phyloP scores from a whole-genome alignment of 495 filamentous ascomycete species.

The Neurospora sublineolata region DNA sequence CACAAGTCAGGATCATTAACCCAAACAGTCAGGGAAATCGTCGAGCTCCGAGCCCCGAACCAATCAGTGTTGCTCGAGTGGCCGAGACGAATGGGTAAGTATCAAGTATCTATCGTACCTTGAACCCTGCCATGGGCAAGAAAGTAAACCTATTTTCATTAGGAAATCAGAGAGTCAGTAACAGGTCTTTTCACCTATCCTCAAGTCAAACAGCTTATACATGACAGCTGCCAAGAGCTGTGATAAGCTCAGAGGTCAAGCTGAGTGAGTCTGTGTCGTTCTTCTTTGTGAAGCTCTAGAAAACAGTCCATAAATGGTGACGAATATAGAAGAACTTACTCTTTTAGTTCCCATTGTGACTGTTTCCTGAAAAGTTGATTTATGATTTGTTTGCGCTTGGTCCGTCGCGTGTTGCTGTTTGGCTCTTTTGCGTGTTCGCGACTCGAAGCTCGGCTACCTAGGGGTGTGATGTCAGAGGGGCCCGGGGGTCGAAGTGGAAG shows the following conservation, averaged over 20 bases:
- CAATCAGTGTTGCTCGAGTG: background rate
- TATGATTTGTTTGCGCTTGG: background rate
- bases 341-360: background rate
- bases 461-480: background rate
- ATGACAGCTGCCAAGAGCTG: background rate
- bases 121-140: conserved; percentile 44
- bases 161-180: background rate
- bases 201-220: background rate
- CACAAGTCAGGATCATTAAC: background rate
- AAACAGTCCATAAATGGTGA: background rate
- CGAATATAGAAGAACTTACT: background rate
- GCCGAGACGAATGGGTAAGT: background rate
- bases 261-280: background rate
- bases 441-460: background rate
- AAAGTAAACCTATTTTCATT: conserved; percentile 34
- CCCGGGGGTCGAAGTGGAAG: background rate
- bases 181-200: background rate
- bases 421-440: background rate
- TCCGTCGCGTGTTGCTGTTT: background rate
- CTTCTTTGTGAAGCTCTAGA: no score
- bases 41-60: background rate
- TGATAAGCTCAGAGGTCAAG: background rate
- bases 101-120: conserved; percentile 20
- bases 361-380: background rate
- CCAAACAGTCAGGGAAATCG: no score